Evolutionary conservation across 2,329 filamentous ascomycete species (phyloP).

Genomic region (Aspergillus ochraceus): DNA sequence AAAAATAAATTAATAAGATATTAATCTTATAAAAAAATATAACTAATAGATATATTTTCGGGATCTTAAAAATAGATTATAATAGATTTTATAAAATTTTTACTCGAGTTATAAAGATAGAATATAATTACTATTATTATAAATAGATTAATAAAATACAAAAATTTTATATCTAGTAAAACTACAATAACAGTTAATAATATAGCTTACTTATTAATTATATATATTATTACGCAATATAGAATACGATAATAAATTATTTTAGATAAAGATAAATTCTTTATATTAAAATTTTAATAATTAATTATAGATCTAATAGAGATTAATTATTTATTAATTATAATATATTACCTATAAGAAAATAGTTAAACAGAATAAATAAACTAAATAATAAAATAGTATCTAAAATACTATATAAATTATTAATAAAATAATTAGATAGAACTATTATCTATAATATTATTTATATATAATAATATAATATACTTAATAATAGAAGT

Average conservation of each 20-base stretch:
- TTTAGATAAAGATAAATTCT: conserved; percentile 4
- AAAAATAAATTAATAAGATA: not conserved
- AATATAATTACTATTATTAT: not conserved
- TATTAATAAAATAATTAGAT: conserved; percentile 7
- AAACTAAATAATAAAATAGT: conserved; percentile 6
- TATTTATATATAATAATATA: conserved; percentile 1
- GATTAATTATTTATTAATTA: not conserved
- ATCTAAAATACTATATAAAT: conserved; percentile 9
- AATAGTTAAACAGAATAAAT: conserved; percentile 5
- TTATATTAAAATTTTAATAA: conserved; percentile 5
- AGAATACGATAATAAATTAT: not conserved
- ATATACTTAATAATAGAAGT: not conserved
- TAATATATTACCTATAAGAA: not conserved
- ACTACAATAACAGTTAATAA: not conserved
- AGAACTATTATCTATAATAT: not conserved
- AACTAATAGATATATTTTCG: not conserved
- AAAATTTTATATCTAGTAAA: not conserved
- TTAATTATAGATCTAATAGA: not conserved
- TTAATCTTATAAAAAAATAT: not conserved
- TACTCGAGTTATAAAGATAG: not conserved
- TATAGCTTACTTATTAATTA: not conserved
- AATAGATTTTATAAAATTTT: not conserved
- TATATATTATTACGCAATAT: conserved; percentile 1
- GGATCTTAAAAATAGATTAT: not conserved
- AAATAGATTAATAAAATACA: conserved; percentile 1